These are phyloP conservation scores for Lactarius hatsudake DNA, from an alignment of 768 basidiomycete species.

Conservation along the genomic window DNA sequence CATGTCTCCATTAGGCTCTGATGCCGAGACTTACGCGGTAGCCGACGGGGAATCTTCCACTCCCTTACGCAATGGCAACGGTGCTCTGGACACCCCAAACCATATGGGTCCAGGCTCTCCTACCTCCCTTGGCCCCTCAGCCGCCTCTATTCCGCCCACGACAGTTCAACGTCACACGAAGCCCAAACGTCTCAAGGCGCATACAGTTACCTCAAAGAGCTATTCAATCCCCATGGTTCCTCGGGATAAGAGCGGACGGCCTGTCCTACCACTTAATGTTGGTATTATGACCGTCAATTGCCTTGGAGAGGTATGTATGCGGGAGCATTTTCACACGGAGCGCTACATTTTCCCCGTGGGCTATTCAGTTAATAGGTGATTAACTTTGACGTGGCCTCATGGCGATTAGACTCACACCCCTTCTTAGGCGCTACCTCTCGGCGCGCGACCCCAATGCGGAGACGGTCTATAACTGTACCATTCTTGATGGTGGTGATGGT, in stretches of 20 bases:
- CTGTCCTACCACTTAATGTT: constrained; percentile 74
- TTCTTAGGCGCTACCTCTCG: constrained; percentile 68
- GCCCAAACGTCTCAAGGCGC: constrained; percentile 76
- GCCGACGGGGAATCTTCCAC: constrained; percentile 16
- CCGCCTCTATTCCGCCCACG: constrained; percentile 34
- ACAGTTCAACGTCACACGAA: constrained; percentile 52
- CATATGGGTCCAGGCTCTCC: constrained; percentile 36
- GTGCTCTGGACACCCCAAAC: constrained; percentile 7
- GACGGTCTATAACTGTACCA: constrained; percentile 78
- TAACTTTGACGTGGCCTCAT: constrained; percentile 1
- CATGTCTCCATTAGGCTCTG: constrained; percentile 27
- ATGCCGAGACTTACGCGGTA: constrained; percentile 20
- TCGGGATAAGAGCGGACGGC: constrained; percentile 65
- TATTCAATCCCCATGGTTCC: constrained; percentile 78
- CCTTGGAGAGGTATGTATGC: constrained; percentile 74
- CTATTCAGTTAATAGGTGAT: constrained; percentile 75
- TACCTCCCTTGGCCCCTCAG: constrained; percentile 35
- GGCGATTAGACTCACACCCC: constrained; percentile 19
- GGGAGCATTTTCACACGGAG: constrained; percentile 85
- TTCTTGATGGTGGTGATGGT: constrained; percentile 80
- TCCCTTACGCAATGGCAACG: constrained; percentile 21
- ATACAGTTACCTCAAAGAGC: constrained; percentile 74
- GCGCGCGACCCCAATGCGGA: constrained; percentile 64
- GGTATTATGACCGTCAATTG: constrained; percentile 83
- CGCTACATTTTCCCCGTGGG: constrained; percentile 88